These are phyloP conservation scores for Teunomyces panamensis DNA, from an alignment of 805 yeast species.

Conservation along the genomic window DNA sequence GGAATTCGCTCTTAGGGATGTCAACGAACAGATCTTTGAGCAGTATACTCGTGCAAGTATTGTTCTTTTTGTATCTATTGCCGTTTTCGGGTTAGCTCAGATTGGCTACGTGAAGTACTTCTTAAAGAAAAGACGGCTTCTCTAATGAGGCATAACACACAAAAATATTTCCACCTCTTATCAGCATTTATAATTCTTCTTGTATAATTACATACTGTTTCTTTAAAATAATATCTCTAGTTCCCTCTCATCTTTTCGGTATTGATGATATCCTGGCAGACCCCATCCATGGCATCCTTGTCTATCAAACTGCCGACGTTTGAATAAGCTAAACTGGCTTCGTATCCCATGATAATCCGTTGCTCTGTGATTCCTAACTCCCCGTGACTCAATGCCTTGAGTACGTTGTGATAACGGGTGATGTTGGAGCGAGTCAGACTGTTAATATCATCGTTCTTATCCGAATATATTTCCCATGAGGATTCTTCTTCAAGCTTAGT, in stretches of 20 bases:
- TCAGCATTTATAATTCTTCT: conserved; percentile 2
- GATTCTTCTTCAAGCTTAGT: conserved; percentile 90
- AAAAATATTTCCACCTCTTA: conserved; percentile 5
- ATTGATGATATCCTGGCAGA: conserved; percentile 70
- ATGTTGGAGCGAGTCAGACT: conserved; percentile 65
- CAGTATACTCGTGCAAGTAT: conserved; percentile 31
- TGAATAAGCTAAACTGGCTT: conserved; percentile 78
- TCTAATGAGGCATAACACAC: conserved; percentile 11
- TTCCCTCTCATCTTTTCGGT: conserved; percentile 74
- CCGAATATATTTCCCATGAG: conserved; percentile 93
- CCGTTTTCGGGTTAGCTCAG: conserved; percentile 30
- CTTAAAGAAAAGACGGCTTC: conserved; percentile 24
- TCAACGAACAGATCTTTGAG: conserved; percentile 36
- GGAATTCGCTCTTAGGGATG: conserved; percentile 34
- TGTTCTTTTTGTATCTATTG: conserved; percentile 23
- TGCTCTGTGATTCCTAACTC: conserved; percentile 86
- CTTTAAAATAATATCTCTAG: conserved; percentile 4
- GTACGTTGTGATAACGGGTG: conserved; percentile 79
- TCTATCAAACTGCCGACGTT: conserved; percentile 43
- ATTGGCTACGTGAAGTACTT: conserved; percentile 27
- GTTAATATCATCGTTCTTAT: conserved; percentile 75
- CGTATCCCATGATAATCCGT: conserved; percentile 78
- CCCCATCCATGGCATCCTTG: conserved; percentile 65
- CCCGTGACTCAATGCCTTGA: conserved; percentile 75
- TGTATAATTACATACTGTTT: conserved; percentile 2